These are phyloP conservation scores for Podospora pseudocomata DNA, from an alignment of 495 filamentous ascomycete genomes.

Conservation along the genomic window DNA sequence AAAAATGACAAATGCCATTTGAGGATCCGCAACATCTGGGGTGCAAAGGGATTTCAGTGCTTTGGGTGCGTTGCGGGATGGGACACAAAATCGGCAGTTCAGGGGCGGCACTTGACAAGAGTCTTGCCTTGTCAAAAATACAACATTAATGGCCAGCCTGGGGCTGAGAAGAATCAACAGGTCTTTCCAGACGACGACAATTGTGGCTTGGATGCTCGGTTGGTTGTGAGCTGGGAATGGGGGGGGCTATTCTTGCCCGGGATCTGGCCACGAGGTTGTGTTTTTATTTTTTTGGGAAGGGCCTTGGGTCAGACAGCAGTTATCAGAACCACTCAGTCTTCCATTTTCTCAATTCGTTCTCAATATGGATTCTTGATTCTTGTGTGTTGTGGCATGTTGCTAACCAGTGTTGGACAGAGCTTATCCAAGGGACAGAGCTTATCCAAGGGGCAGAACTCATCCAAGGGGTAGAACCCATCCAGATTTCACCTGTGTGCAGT, in stretches of 20 bases:
- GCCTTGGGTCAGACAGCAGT: not conserved
- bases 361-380: not conserved
- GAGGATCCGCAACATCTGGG: constrained; percentile 30
- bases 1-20: constrained; percentile 37
- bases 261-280: not conserved
- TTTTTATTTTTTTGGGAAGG: not conserved
- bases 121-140: constrained; percentile 24
- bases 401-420: not conserved
- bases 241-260: not conserved
- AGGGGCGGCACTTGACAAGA: constrained; percentile 12
- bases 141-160: constrained; percentile 25
- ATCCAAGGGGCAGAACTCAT: not conserved
- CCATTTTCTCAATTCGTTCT: not conserved
- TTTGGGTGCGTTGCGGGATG: not conserved
- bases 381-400: not conserved
- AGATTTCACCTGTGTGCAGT: too few species aligned
- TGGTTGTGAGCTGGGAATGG: not conserved
- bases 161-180: constrained; percentile 23
- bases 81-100: constrained; percentile 21
- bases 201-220: not conserved
- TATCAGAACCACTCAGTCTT: not conserved
- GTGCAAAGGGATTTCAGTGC: constrained; percentile 21
- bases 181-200: constrained; percentile 7
- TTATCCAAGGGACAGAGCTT: not conserved
- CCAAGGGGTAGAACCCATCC: not conserved